These are phyloP conservation scores for Xylogone sp. DNA, from an alignment of 2,329 filamentous ascomycete genomes.

Conservation along the genomic window DNA sequence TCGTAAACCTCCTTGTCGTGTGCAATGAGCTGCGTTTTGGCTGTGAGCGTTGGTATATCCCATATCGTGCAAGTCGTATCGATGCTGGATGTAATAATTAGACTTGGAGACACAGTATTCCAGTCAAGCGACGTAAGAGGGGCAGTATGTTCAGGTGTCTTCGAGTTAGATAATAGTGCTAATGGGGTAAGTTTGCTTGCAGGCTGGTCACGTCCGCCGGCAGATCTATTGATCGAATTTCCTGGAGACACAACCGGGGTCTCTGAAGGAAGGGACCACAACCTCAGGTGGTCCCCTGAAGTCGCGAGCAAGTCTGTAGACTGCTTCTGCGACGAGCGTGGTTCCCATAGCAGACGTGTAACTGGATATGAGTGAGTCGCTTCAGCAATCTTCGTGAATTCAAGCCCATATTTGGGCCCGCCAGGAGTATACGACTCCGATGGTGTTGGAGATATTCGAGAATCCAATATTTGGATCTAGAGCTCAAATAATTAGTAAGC, in stretches of 20 bases:
- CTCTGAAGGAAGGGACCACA: slow-evolving; percentile 86
- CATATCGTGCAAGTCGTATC: slow-evolving; percentile 99
- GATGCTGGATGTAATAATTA: slow-evolving; percentile 98
- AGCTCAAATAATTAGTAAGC: slow-evolving; percentile 10
- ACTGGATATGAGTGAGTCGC: slow-evolving; percentile 98
- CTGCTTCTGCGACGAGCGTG: slow-evolving; percentile 90
- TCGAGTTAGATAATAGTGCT: slow-evolving; percentile 92
- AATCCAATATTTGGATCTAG: slow-evolving; percentile 95
- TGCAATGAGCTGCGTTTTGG: slow-evolving; percentile 96
- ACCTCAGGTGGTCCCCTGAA: slow-evolving; percentile 85
- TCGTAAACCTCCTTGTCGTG: slow-evolving; percentile 99
- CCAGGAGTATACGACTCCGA: slow-evolving; percentile 67
- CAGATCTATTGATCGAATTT: slow-evolving; percentile 67
- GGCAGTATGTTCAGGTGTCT: slow-evolving; percentile 96
- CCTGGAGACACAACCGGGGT: slow-evolving; percentile 47
- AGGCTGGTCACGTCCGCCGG: slow-evolving; percentile 53
- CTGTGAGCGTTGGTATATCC: slow-evolving; percentile 97
- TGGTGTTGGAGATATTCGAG: slow-evolving; percentile 69
- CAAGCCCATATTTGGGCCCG: slow-evolving; percentile 70
- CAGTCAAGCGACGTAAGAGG: slow-evolving; percentile 95
- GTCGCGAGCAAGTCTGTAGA: slow-evolving; percentile 93
- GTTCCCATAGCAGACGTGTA: slow-evolving; percentile 92
- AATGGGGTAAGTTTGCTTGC: slow-evolving; percentile 84
- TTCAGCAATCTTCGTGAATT: slow-evolving; percentile 91
- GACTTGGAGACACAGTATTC: slow-evolving; percentile 94